phyloP scores from a whole-genome alignment of 1,284 basidiomycete genomes.

The Gomphus bonarii region DNA sequence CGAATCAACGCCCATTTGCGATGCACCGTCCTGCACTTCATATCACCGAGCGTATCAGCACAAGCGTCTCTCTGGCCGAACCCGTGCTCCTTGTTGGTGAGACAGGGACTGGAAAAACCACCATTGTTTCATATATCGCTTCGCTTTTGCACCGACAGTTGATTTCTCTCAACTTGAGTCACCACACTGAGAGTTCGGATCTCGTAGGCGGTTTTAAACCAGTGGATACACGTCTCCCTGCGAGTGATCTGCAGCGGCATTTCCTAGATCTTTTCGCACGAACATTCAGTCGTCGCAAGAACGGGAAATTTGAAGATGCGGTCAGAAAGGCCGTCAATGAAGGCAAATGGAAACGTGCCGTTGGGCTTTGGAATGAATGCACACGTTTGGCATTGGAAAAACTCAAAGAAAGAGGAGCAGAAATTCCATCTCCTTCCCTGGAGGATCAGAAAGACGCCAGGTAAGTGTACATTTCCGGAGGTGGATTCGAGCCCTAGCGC shows the following conservation, averaged over 20 bases:
- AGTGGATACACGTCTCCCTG: conserved; percentile 77
- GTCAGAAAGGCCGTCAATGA: conserved; percentile 77
- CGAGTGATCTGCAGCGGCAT: conserved; percentile 59
- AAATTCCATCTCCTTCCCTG: conserved; percentile 18
- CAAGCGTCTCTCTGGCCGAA: conserved; percentile 66
- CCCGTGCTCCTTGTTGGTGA: conserved; percentile 93
- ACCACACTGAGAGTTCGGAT: conserved; percentile 95
- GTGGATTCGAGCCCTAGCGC: conserved; percentile 11
- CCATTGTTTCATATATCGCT: conserved; percentile 83
- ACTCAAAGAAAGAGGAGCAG: conserved; percentile 27
- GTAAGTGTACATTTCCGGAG: conserved; percentile 2
- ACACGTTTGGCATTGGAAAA: conserved; percentile 57
- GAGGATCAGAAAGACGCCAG: background rate
- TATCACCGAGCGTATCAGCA: conserved; percentile 77
- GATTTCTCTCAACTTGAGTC: conserved; percentile 88
- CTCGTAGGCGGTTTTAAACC: conserved; percentile 95
- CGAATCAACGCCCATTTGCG: conserved; percentile 62
- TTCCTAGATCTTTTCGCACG: conserved; percentile 81
- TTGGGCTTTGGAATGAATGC: conserved; percentile 80
- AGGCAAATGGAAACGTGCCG: conserved; percentile 79
- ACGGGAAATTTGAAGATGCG: conserved; percentile 79
- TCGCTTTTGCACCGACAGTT: conserved; percentile 70
- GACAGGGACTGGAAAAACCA: conserved; percentile 98
- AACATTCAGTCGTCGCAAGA: conserved; percentile 88
- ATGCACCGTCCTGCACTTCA: conserved; percentile 81